These are phyloP conservation scores for Calonectria honghensis DNA, from an alignment of 2,329 filamentous ascomycete genomes.

Conservation along the genomic window DNA sequence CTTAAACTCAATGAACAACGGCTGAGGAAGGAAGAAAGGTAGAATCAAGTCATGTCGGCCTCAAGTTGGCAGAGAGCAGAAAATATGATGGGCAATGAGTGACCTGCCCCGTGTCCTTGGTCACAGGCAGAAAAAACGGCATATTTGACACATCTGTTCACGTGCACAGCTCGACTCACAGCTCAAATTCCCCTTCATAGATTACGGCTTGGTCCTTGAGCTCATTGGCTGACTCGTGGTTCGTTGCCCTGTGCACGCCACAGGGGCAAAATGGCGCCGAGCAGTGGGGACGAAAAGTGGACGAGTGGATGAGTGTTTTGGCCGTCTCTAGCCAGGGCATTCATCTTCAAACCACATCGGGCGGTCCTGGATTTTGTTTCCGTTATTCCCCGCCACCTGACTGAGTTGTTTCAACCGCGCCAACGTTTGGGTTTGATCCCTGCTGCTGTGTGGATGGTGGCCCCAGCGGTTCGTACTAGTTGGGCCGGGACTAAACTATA, in stretches of 20 bases:
- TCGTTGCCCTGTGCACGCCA: not conserved
- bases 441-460: not conserved
- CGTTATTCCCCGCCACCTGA: not conserved
- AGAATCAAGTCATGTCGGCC: not conserved
- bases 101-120: not conserved
- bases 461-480: not conserved
- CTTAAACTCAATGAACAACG: not conserved
- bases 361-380: slow-evolving; percentile 1
- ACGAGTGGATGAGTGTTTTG: not conserved
- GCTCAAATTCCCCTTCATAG: not conserved
- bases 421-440: not conserved
- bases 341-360: not conserved
- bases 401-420: not conserved
- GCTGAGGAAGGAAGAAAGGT: not conserved
- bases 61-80: not conserved
- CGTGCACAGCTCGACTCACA: not conserved
- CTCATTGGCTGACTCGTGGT: not conserved
- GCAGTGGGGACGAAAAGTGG: slow-evolving; percentile 1
- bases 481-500: not conserved
- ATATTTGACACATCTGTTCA: not conserved
- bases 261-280: not conserved
- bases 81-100: not conserved
- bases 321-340: not conserved
- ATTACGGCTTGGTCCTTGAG: not conserved
- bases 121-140: not conserved